Evolutionary conservation across 2,329 filamentous ascomycete species (phyloP).

Genomic region (Aspergillus quadrilineatus): DNA sequence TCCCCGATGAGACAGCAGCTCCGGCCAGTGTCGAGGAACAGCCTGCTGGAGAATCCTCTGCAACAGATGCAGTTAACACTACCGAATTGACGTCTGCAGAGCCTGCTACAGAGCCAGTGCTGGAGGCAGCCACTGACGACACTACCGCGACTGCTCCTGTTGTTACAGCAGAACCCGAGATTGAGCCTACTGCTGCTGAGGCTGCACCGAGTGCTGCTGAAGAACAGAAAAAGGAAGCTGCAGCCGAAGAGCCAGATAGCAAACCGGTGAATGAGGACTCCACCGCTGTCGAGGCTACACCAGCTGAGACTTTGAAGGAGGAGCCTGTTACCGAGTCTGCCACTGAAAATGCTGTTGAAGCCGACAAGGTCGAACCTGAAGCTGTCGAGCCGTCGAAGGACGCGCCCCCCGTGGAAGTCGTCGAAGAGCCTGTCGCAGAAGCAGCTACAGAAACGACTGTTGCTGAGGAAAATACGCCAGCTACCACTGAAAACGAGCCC

Average conservation of each 20-base stretch:
- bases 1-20: background rate
- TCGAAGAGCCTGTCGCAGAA: background rate
- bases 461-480: background rate
- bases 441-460: background rate
- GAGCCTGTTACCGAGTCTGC: background rate
- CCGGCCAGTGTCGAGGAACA: background rate
- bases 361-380: background rate
- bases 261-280: slow-evolving; percentile 11
- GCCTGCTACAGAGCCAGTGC: background rate
- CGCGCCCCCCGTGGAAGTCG: background rate
- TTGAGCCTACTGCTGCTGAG: slow-evolving; percentile 7
- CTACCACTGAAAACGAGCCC: background rate
- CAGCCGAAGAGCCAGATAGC: slow-evolving; percentile 2
- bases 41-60: background rate
- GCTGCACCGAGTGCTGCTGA: slow-evolving; percentile 2
- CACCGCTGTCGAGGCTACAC: background rate
- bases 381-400: background rate
- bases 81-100: background rate
- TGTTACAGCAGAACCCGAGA: slow-evolving; percentile 5
- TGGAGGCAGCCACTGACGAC: background rate
- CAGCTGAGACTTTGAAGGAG: slow-evolving; percentile 11
- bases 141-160: background rate
- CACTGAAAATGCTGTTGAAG: background rate
- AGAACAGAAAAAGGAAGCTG: slow-evolving; percentile 7
- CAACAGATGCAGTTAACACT: background rate